Conservation (phyloP, 768 basidiomycete species). For the Lentinula boryana region DNA sequence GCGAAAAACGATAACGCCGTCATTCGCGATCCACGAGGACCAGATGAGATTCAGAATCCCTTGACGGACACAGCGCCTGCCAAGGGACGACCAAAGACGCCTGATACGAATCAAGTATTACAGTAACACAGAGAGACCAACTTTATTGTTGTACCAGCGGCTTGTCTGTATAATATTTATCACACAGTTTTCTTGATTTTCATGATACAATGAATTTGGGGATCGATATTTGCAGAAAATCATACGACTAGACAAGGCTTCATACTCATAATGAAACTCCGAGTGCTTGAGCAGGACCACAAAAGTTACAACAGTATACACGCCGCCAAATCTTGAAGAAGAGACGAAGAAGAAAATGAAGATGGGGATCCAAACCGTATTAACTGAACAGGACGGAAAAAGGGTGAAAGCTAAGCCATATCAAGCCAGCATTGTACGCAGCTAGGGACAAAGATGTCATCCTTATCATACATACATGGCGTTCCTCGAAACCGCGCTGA, state of each 20-base stretch:
- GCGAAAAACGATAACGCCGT: conserved; percentile 9
- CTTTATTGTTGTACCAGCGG: neutral
- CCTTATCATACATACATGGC: neutral
- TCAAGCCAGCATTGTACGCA: neutral
- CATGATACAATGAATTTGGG: no score
- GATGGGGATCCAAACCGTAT: neutral
- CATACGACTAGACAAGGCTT: no score
- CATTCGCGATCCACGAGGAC: conserved; percentile 28
- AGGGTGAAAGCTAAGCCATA: neutral
- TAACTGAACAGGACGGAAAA: neutral
- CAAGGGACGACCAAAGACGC: conserved; percentile 12
- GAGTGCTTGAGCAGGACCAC: neutral
- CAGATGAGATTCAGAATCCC: conserved; percentile 5
- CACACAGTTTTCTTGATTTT: no score
- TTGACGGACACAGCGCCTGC: conserved; percentile 8
- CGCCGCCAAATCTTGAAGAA: neutral
- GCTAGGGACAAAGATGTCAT: neutral
- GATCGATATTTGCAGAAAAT: no score
- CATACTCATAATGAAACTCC: neutral
- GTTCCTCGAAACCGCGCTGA: no score
- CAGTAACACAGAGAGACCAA: no score
- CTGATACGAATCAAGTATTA: no score
- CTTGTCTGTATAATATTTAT: no score
- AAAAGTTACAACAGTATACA: neutral
- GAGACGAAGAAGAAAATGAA: neutral